Evolutionary conservation across 2,329 filamentous ascomycete genomes (phyloP), one percentile per base, ranked within the genome.

Genomic region (Metarhizium robertsii): DNA sequence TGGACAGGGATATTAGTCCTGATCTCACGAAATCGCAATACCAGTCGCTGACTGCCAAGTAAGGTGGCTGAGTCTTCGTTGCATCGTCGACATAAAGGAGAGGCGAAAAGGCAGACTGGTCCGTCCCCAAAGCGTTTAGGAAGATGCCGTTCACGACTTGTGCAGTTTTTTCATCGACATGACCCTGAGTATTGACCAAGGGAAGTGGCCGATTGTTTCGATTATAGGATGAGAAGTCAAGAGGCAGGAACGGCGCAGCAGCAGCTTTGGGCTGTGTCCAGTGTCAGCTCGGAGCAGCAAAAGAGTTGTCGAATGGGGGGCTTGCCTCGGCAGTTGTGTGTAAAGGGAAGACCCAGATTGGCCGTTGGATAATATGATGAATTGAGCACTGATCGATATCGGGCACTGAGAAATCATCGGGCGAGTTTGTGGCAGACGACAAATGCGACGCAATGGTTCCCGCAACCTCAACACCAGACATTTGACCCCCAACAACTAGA

Each of bases 391-490:
- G 73, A 0, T 76, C 74, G 1, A 76, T 63, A 48, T 76, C 68
- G 0, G 67, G 54, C 4, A 82, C 68, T 0, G 62, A 54, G 34
- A 67, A 74, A 1, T 69, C 58, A 0, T 69, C 71, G 0, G 84
- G 79, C 0, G 80, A 78, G 65, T 86, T 74, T 13, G 70, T 68
- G 2, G 79, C 78, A 6, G 83, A 83, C 0, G 88, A 92, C 1
- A 92, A 68, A 59, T 91, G 83, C 4, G 83, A 76, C 11, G 87
- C 88, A 52, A 92, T 80, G 2, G 85, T 84, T 10, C 83, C 85
- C 0, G 88, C 86, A 51, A 86, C 86, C 71, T 95, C 90, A 5
- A 88, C 81, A 0, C 88, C 89, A 2, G 88, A 92, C 79, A 94
- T 91, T 62, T 91, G 88, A 0, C 88, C 89, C 0, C 90, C 90